Base-by-base conservation (phyloP, 2,329 filamentous ascomycete species). In the Curvularia spicifera region DNA sequence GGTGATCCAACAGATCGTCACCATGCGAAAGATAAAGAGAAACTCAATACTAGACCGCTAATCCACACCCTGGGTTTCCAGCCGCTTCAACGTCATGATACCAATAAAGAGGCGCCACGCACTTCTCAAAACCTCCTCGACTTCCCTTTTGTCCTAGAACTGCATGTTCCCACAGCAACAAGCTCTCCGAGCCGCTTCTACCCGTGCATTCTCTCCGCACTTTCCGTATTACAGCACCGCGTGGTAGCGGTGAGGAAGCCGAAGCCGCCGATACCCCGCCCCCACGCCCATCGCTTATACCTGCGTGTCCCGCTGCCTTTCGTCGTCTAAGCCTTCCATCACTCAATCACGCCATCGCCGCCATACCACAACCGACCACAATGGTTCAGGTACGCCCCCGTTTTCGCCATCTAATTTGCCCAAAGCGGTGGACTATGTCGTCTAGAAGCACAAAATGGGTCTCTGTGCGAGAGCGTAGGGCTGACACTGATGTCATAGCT, bases 401-500 rank as follows among this genome's bases (percentile, higher is more conserved):
- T 42, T n/a, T 64, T 59, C 29, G 43, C 15, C 49, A 43, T 45
- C 58, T 22, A 61, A 53, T 49, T 61, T 53, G 55, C 66, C 63
- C 39, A 54, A 66, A 63, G 12, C 24, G 67, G 66, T 45, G 63
- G 51, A 60, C 58, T 63, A 29, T 67, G 59, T 67, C 53, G 53
- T 13, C 7, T 53, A 44, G 22, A 24, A 29, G 5, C 10, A 46
- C 10, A 28, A 35, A 7, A 33, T 45, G 47, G 24, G 20, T 48
- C 20, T 31, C 15, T 55, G 15, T 40, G 22, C 4, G 24, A 20
- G 15, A 33, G 24, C 53, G 50, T 35, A 54, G 53, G 42, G 56
- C 56, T 64, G 48, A 66, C 40, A n/a, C 39, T 65, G 63, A 67
- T 59, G 57, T 68, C 63, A 64, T 65, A 76, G 73, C 67, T 75